These are phyloP conservation scores for Rubia tinctorum DNA, from an alignment of 305 asterid species.

Conservation along the genomic window DNA sequence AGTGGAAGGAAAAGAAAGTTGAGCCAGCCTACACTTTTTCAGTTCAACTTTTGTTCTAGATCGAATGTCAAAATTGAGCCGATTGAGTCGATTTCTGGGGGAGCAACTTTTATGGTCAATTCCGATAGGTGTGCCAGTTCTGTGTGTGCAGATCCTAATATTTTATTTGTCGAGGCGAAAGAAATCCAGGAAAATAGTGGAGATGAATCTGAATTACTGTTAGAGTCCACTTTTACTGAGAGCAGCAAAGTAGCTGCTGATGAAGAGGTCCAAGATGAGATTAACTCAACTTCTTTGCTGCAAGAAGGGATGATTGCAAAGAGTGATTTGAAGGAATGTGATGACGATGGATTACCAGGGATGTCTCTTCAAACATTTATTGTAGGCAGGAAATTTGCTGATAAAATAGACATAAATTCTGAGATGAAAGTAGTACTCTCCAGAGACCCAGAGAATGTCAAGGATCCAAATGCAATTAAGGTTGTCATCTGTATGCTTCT, in stretches of 20 bases:
- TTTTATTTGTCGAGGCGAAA: conserved; percentile 23
- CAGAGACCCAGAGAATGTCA: conserved; percentile 72
- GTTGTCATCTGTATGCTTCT: conserved; percentile 32
- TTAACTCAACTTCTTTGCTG: conserved; percentile 22
- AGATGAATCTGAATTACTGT: conserved; percentile 8
- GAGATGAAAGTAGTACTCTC: conserved; percentile 54
- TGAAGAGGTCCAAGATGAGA: conserved; percentile 23
- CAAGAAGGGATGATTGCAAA: conserved; percentile 27
- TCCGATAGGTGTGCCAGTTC: conserved; percentile 11
- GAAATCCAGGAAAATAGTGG: conserved; percentile 26
- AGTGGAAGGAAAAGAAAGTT: conserved; percentile 75
- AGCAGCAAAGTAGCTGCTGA: conserved; percentile 17
- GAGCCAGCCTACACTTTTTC: conserved; percentile 75
- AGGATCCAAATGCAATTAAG: conserved; percentile 84
- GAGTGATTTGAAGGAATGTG: conserved; percentile 28
- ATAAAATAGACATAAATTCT: conserved; percentile 36
- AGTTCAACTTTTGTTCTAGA: conserved; percentile 58
- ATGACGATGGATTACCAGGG: conserved; percentile 35
- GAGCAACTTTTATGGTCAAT: conserved; percentile 14
- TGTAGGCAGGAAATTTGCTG: conserved; percentile 79
- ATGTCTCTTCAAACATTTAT: conserved; percentile 54
- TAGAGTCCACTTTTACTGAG: conserved; percentile 19
- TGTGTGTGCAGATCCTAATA: conserved; percentile 18
- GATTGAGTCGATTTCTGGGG: conserved; percentile 22
- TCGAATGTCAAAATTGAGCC: conserved; percentile 38